These are phyloP conservation scores for Bryopsis sp. DNA, from an alignment of 139 green algal species.

Conservation along the genomic window DNA sequence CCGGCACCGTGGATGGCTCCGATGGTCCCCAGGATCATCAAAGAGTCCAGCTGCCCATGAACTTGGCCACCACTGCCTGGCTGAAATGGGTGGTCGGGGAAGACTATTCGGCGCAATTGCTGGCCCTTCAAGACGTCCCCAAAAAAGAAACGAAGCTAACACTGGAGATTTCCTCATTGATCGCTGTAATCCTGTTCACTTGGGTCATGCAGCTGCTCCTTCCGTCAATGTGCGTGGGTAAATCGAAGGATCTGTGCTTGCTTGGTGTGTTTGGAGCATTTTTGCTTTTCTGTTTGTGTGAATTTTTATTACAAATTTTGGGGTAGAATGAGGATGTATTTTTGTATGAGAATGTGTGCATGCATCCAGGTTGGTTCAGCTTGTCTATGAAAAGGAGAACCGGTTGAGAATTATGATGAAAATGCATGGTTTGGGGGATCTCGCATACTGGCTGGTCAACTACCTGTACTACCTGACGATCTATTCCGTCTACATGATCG, in stretches of 20 bases:
- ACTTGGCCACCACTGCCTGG: conserved; percentile 16
- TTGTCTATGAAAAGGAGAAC: conserved; percentile 72
- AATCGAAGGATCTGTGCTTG: too few relatives aligned
- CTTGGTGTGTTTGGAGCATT: too few relatives aligned
- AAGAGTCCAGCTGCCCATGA: not conserved
- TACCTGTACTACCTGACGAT: conserved; percentile 71
- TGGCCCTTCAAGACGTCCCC: conserved; percentile 47
- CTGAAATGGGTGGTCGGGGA: not conserved
- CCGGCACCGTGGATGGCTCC: not conserved
- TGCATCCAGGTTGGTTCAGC: conserved; percentile 20
- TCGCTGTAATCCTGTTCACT: conserved; percentile 74
- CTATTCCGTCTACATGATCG: conserved; percentile 64
- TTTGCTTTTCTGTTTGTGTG: too few relatives aligned
- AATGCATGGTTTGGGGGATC: conserved; percentile 83
- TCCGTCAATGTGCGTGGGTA: conserved; percentile 45
- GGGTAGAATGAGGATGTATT: too few relatives aligned
- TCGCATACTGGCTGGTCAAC: conserved; percentile 52
- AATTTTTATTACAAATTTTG: too few relatives aligned
- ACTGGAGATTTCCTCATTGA: conserved; percentile 64
- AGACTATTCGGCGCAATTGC: conserved; percentile 22
- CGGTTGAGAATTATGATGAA: conserved; percentile 91
- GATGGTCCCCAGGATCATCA: not conserved
- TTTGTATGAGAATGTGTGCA: too few relatives aligned
- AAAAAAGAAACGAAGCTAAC: conserved; percentile 41
- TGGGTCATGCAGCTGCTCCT: conserved; percentile 77